Evolutionary conservation across 495 filamentous ascomycete genomes (phyloP).

Genomic region (Hyaloscypha hepaticicola): DNA sequence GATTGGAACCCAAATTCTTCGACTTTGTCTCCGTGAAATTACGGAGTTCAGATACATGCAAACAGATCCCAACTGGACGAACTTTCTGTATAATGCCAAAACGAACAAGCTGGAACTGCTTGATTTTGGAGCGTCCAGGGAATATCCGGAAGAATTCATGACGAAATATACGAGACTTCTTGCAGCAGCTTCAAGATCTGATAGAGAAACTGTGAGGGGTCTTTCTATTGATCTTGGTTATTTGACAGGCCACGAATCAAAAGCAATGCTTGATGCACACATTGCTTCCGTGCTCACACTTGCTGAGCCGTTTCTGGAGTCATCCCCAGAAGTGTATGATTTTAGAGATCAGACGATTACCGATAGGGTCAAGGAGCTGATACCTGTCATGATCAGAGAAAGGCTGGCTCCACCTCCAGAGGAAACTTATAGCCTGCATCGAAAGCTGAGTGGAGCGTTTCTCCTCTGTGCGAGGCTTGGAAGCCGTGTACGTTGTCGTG

Average conservation of each 20-base stretch:
- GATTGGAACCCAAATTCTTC: slow-evolving; percentile 89
- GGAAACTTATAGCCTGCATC: slow-evolving; percentile 95
- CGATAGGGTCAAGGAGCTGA: slow-evolving; percentile 78
- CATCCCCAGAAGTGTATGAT: slow-evolving; percentile 82
- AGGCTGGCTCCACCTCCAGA: slow-evolving; percentile 87
- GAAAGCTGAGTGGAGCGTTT: slow-evolving; percentile 95
- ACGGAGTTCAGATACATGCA: slow-evolving; percentile 96
- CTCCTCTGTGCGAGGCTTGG: slow-evolving; percentile 85
- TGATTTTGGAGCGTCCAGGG: slow-evolving; percentile 91
- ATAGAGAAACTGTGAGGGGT: slow-evolving; percentile 58
- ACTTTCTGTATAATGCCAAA: slow-evolving; percentile 84
- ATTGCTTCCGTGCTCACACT: slow-evolving; percentile 77
- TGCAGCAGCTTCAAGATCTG: slow-evolving; percentile 68
- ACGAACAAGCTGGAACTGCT: slow-evolving; percentile 82
- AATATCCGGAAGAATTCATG: slow-evolving; percentile 79
- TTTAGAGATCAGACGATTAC: slow-evolving; percentile 95
- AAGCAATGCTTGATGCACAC: slow-evolving; percentile 84
- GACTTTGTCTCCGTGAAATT: slow-evolving; percentile 90
- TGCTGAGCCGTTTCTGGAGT: slow-evolving; percentile 81
- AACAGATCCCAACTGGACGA: slow-evolving; percentile 99
- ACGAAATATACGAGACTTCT: slow-evolving; percentile 73
- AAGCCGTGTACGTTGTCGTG: slow-evolving; percentile 75
- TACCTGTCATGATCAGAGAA: slow-evolving; percentile 91
- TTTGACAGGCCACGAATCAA: slow-evolving; percentile 82
- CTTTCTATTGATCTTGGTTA: slow-evolving; percentile 86